phyloP scores from a whole-genome alignment of 192 early-diverging fungal genomes.

The Coemansia sp. region DNA sequence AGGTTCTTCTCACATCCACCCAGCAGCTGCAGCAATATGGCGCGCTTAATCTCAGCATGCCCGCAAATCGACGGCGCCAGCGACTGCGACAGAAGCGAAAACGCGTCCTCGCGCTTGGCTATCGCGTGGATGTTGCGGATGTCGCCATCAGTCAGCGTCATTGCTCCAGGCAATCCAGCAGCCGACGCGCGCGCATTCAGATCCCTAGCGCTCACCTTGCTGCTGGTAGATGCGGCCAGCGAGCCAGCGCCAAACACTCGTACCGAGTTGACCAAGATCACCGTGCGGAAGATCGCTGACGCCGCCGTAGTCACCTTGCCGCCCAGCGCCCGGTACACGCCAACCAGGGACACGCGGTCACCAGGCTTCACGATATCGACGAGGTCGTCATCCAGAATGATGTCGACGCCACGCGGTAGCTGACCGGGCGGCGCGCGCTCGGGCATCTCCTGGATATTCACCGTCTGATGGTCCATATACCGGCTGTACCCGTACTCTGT shows the following conservation, averaged over 20 bases:
- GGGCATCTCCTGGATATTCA: constrained; percentile 98
- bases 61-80: constrained; percentile 89
- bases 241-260: constrained; percentile 66
- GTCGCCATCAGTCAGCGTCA: constrained; percentile 78
- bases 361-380: constrained; percentile 96
- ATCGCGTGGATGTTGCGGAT: constrained; percentile 82
- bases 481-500: constrained; percentile 90
- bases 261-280: constrained; percentile 86
- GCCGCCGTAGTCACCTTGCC: constrained; percentile 70
- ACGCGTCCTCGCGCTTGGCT: constrained; percentile 63
- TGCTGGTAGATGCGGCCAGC: constrained; percentile 61
- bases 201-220: constrained; percentile 12
- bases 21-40: constrained; percentile 83
- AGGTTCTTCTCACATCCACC: constrained; percentile 94
- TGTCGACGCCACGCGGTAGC: constrained; percentile 89
- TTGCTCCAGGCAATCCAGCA: constrained; percentile 54
- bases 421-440: constrained; percentile 94
- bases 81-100: constrained; percentile 80
- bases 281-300: constrained; percentile 86
- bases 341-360: constrained; percentile 91
- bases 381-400: constrained; percentile 93
- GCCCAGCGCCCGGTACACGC: constrained; percentile 86
- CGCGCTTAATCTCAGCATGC: constrained; percentile 94
- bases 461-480: constrained; percentile 90
- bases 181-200: constrained; percentile 27